Base-by-base conservation (phyloP, 768 basidiomycete species). In the Hygrocybe coccinea region DNA sequence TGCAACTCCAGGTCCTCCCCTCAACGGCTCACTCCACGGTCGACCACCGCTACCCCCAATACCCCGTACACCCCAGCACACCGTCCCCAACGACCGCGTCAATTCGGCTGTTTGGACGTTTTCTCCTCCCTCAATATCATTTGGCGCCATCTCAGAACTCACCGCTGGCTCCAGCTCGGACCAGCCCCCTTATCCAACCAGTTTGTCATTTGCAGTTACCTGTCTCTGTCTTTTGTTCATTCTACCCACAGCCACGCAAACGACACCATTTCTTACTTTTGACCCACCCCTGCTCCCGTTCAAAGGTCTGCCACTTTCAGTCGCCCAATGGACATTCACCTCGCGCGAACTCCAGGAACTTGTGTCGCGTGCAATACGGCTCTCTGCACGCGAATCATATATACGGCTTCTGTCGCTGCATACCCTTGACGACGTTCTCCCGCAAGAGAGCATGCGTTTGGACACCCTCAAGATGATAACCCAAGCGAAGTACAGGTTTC, bases 241-340 rank as follows among this genome's bases (percentile, higher is more conserved):
- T 14, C 29, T 19, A 17, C 34, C 50, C 5, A 22, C 50, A 22
- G 8, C 19, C 17, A 9, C 36, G 19, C 11, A 10, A 3, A 29
- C 50, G 3, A 34, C 50, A 12, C 34, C 49, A 33, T 33, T 34
- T 5, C 49, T 50, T 33, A 35, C 37, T 88, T 89, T 63, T 19
- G 83, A 85, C 4, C 66, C 77, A 9, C 63, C 69, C 0, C 76
- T 80, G n/a, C 74, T 88, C 15, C 71, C 75, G 47, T 89, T 81
- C 82, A 86, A 86, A 57, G 82, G 81, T 2, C 71, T 90, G 56
- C 80, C 87, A 0, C 71, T 88, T 22, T 85, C 89, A 56, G 84
- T 83, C 1, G 88, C 88, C 9, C 63, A 80, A 25, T 80, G 79
- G 79, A 79, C 86, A 65, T 72, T 89, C 70, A 80, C 82, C 65